Evolutionary conservation across 2,329 filamentous ascomycete genomes (phyloP), one percentile per base, ranked within the genome.

Genomic region (Aureobasidium sp.): DNA sequence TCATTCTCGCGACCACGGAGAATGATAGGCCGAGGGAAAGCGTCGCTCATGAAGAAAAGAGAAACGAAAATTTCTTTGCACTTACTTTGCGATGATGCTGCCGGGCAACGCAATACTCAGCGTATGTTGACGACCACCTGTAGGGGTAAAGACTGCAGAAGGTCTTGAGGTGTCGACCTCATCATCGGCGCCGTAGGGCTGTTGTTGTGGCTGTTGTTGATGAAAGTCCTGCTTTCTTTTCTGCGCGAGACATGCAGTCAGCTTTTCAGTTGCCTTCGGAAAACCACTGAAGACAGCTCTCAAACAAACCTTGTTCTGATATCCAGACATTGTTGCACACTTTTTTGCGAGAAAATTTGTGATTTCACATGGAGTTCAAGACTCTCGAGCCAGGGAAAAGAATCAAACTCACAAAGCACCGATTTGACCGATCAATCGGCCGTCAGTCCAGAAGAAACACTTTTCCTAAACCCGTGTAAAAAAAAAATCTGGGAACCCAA

Each of bases 41-140:
- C 8, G 30, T 17, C 19, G n/a, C 14, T 8, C 14, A n/a, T 16
- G 42, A 32, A 4, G 14, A n/a, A 22, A 48, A 19, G 35, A 29
- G 35, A 29, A 50, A 30, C 21, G 21, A 53, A 42, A 47, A 37
- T 29, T 47, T 22, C 32, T n/a, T 19, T 4, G n/a, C 6, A 68
- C 74, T 56, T 71, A 89, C 86, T 86, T 87, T 54, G 82, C 76
- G 54, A 91, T 78, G 39, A 93, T 81, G 64, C 86, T 91, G 29
- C 85, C 86, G 1, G 88, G 86, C 25, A 94, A 70, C 3, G 88
- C 88, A 29, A 93, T 77, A 37, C 85, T 90, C 16, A 93, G 66
- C 0, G 88, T 93, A 77, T 85, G 87, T 30, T 79, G 71, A 58
- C 88, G 75, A 30, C 84, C 82, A 40, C 77, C 75, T 0, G 71